These are phyloP conservation scores for Agroathelia rolfsii DNA, from an alignment of 1,284 basidiomycete species.

Conservation along the genomic window DNA sequence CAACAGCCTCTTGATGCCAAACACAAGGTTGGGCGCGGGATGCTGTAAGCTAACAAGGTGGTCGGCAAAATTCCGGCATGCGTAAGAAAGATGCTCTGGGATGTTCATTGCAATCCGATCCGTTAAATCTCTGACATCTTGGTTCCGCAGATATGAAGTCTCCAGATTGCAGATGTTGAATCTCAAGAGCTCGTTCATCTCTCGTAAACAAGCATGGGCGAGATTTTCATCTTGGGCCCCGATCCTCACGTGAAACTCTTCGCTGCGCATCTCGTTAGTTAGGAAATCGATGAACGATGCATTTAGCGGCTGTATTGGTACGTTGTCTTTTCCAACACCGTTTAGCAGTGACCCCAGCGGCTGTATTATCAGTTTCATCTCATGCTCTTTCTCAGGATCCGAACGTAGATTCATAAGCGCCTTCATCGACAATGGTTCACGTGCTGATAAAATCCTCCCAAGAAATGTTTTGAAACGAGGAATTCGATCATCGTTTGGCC, in stretches of 20 bases:
- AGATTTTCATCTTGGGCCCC: constrained; percentile 9
- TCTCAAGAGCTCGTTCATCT: constrained; percentile 17
- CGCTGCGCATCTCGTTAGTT: constrained; percentile 1
- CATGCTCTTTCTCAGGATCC: no score
- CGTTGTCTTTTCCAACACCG: constrained; percentile 2
- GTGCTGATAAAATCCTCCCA: no score
- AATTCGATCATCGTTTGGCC: no score
- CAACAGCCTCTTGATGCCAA: constrained; percentile 12
- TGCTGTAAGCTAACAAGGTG: constrained; percentile 15
- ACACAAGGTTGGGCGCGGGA: background rate
- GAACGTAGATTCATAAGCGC: no score
- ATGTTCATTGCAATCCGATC: constrained; percentile 10
- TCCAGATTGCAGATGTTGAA: constrained; percentile 22
- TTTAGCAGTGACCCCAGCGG: constrained; percentile 4
- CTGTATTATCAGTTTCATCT: constrained; percentile 1
- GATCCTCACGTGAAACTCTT: constrained; percentile 7
- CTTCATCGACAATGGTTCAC: no score
- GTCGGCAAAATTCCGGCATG: constrained; percentile 16
- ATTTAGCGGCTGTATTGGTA: constrained; percentile 6
- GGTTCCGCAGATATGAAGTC: constrained; percentile 17
- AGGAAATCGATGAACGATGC: constrained; percentile 12
- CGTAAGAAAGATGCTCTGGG: constrained; percentile 15
- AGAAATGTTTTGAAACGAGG: no score
- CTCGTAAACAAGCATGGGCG: constrained; percentile 10
- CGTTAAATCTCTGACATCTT: constrained; percentile 12